Evolutionary conservation across 345 rosid species (phyloP), one percentile per base, ranked within the genome.

Genomic region (Moricandia arvensis): DNA sequence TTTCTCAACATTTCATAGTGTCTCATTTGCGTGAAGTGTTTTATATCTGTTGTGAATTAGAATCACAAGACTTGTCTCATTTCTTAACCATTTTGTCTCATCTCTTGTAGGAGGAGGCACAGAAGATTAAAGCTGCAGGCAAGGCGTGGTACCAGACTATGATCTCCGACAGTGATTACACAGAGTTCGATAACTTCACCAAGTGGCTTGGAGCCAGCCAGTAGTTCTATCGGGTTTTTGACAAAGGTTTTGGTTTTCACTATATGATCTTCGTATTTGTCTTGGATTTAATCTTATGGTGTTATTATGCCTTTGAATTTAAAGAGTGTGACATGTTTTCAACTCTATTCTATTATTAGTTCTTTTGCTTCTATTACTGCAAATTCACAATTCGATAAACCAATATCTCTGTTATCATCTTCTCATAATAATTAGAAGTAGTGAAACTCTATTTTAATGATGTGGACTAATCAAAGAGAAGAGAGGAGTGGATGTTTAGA

Each of bases 131-230:
- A 86, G 84, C 93, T 4, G 98, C 97, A 1, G 98, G 99, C 4
- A 92, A 92, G 82, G 92, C 97, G 2, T 95, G 98, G 98, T 92
- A 90, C 71, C 74, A 86, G 62, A 92, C 98, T 0, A 95, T 95
- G 99, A 89, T 92, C 16, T 92, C 98, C 0, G 99, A 95, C 82
- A 83, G 92, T 35, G 99, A 95, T 66, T 95, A 89, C 85, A 88
- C 97, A 0, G 96, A 90, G 78, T 91, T 91, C 7, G 97, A 92
- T 43, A 86, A 82, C 81, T 92, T 92, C 92, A 35, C 92, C 7
- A 92, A 92, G 83, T 91, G 97, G 97, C 86, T 91, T 5, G 91
- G 89, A 0, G 91, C 84, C 3, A 80, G 90, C 0, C 96, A 90
- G 87, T 90, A 51, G 5, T 54, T 76, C 8, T 63, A 45, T 76